Evolutionary conservation across 257 asterid species (phyloP).

Genomic region (Ilex asprella): DNA sequence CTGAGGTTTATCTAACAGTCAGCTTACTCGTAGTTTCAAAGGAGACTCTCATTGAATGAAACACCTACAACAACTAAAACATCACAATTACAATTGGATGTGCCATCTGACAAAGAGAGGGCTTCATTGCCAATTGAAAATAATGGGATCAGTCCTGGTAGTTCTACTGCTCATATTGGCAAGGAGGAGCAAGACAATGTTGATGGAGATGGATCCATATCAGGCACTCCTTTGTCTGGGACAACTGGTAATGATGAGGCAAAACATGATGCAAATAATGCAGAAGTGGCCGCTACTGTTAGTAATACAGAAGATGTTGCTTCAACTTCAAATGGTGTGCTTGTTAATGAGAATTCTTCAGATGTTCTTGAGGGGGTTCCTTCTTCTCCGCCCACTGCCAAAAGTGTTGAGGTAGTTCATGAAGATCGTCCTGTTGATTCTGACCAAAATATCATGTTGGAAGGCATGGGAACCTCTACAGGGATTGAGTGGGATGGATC

Average conservation of each 20-base stretch:
- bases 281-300: conserved; percentile 30
- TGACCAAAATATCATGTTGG: conserved; percentile 34
- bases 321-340: conserved; percentile 32
- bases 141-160: conserved; percentile 29
- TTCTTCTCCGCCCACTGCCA: conserved; percentile 15
- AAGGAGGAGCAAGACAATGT: conserved; percentile 30
- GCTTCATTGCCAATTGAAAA: conserved; percentile 25
- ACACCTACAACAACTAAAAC: conserved; percentile 32
- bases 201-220: conserved; percentile 34
- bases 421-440: conserved; percentile 38
- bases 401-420: conserved; percentile 30
- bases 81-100: conserved; percentile 40
- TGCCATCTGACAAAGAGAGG: conserved; percentile 34
- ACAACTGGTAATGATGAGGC: conserved; percentile 33
- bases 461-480: conserved; percentile 30
- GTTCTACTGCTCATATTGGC: conserved; percentile 26
- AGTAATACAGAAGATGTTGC: conserved; percentile 31
- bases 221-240: conserved; percentile 47
- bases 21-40: conserved; percentile 43
- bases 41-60: conserved; percentile 45
- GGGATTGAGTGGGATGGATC: conserved; percentile 34
- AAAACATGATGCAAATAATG: conserved; percentile 31
- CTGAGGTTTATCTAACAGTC: conserved; percentile 20
- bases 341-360: conserved; percentile 25
- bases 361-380: conserved; percentile 35